Conservation (phyloP, 1,284 basidiomycete species). For the Wallemia hederae region DNA sequence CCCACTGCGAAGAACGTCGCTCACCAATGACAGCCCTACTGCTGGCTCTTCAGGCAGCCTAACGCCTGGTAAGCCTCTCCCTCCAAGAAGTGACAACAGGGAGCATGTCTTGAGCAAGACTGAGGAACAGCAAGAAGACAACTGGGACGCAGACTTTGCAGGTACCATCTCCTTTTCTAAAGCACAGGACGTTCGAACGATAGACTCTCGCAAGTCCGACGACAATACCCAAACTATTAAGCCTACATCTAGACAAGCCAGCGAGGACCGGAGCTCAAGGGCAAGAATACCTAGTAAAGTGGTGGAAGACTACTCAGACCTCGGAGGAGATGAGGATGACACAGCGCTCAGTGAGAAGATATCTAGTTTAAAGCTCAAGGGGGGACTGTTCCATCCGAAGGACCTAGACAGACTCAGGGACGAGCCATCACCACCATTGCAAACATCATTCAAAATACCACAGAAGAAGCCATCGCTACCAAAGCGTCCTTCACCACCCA, state of each 20-base stretch:
- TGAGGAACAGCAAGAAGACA: constrained; percentile 33
- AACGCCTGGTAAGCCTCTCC: constrained; percentile 3
- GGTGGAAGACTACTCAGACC: constrained; percentile 11
- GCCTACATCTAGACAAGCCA: background rate
- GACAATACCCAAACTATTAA: background rate
- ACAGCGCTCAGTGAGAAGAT: constrained; percentile 8
- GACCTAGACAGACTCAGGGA: background rate
- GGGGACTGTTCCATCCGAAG: background rate
- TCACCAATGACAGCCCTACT: constrained; percentile 5
- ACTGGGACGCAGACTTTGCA: constrained; percentile 95
- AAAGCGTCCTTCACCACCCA: background rate
- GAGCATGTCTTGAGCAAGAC: constrained; percentile 6
- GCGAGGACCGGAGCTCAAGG: background rate
- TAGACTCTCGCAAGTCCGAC: background rate
- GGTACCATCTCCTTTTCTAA: constrained; percentile 67
- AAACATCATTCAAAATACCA: background rate
- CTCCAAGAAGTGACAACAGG: background rate
- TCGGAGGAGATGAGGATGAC: constrained; percentile 10
- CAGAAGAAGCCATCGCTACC: background rate
- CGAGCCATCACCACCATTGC: background rate
- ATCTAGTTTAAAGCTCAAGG: constrained; percentile 7
- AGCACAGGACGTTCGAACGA: constrained; percentile 29
- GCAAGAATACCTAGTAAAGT: constrained; percentile 1
- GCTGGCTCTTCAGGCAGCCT: constrained; percentile 8
- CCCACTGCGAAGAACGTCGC: background rate